A percentile compares a stretch with the other conserved stretches of the same genome.
phyloP scores from a whole-genome alignment of 2,329 filamentous ascomycete species.

The Xylariaceae sp. region DNA sequence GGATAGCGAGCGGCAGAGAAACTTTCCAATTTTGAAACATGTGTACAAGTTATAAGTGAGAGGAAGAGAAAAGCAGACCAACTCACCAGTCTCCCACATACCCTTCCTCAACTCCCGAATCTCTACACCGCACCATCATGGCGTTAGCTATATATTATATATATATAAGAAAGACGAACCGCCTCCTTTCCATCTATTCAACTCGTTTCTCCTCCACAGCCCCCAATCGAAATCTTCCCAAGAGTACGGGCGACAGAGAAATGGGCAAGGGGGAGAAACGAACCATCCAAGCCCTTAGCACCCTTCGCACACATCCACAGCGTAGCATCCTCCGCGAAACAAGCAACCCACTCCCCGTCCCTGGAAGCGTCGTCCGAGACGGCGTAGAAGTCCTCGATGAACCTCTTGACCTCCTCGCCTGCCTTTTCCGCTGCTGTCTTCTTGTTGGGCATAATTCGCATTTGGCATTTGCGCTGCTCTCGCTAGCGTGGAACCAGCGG shows the following conservation, averaged over 20 bases:
- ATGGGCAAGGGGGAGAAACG: no score
- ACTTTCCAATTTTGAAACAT: neutral
- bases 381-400: slow-evolving; percentile 40
- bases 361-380: slow-evolving; percentile 38
- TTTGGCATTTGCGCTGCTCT: no score
- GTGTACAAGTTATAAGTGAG: neutral
- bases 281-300: slow-evolving; percentile 33
- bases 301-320: slow-evolving; percentile 38
- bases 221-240: no score
- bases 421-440: no score
- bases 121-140: slow-evolving; percentile 27
- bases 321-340: slow-evolving; percentile 38
- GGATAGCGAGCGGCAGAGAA: no score
- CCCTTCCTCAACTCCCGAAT: slow-evolving; percentile 35
- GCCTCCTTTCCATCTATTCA: no score
- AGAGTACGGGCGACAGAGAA: no score
- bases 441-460: no score
- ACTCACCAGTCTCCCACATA: slow-evolving; percentile 28
- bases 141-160: neutral
- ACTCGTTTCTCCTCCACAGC: no score
- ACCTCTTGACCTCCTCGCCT: slow-evolving; percentile 26
- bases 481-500: no score
- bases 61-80: neutral
- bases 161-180: no score
- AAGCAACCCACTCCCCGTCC: slow-evolving; percentile 40